Evolutionary conservation across 2,329 filamentous ascomycete species (phyloP), one percentile per base, ranked within the genome.

Genomic region (Amauroascus verrucosus): DNA sequence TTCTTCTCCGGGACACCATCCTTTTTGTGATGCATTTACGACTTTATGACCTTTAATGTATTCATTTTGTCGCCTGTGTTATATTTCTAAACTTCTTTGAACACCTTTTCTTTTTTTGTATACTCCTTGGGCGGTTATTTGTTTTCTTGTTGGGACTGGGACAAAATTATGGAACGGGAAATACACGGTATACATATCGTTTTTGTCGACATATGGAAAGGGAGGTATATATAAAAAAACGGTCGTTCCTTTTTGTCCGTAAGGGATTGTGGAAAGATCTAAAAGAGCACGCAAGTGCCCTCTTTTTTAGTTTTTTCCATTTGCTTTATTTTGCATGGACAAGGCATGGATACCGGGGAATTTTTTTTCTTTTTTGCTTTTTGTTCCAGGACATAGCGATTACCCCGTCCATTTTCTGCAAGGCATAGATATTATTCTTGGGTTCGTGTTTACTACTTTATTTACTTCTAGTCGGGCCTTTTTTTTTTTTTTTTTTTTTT

Each of bases 31-130:
- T 55, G 57, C 18, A 28, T 49, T 54, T 40, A 58, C 45, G 57
- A 58, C 41, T 56, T 57, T 40, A 65, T 56, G 64, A 65, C 57
- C 26, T 43, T 48, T 30, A 26, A 56, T 58, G 48, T 51, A 57
- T 28, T 44, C 48, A 43, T 43, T 6, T 38, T 13, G 48, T n/a
- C 35, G 30, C 47, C 55, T 33, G 20, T 56, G 40, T 45, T 50
- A 35, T 53, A 16, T 45, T 30, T 55, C 28, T 41, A 13, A n/a
- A 3, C 20, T 41, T 30, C 14, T 41, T 50, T 16, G 44, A 35
- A 54, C 45, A 33, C 53, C 53, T 38, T n/a, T 26, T 51, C 24
- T 32, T 18, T 30, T 26, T 26, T 9, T n/a, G 8, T 35, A 6
- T n/a, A 7, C 14, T 41, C 24, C 24, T 28, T 9, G 11, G 48